Conservation (phyloP, 441 rosid genomes). For the Jatropha multifida region DNA sequence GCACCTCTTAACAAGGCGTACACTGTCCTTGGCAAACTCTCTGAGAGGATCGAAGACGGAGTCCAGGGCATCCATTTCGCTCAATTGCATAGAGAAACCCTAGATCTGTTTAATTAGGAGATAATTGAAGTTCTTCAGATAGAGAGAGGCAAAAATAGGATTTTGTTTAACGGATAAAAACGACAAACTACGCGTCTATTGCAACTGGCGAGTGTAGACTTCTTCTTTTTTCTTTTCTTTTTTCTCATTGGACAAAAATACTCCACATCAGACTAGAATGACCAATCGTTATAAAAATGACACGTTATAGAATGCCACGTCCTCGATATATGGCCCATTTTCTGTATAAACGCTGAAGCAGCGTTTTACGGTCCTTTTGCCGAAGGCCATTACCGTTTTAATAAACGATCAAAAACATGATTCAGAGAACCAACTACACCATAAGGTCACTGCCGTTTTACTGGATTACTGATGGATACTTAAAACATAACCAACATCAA, state of each 20-base stretch:
- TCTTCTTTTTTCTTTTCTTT: not conserved
- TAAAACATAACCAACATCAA: too few relatives aligned
- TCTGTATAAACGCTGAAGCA: too few relatives aligned
- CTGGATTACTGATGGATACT: too few relatives aligned
- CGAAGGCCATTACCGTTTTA: too few relatives aligned
- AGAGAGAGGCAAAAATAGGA: not conserved
- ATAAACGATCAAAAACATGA: too few relatives aligned
- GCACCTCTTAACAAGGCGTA: conserved; percentile 82
- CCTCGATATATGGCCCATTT: too few relatives aligned
- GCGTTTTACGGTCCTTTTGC: too few relatives aligned
- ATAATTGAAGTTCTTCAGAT: not conserved
- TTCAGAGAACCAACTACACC: too few relatives aligned
- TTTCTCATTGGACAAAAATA: not conserved
- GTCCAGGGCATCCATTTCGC: conserved; percentile 68
- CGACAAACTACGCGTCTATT: not conserved
- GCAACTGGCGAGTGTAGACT: not conserved
- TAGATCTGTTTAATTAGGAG: conserved; percentile 18
- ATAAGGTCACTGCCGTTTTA: too few relatives aligned
- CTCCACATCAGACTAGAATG: not conserved
- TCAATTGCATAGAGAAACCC: conserved; percentile 7
- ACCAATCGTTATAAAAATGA: not conserved
- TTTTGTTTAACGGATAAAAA: not conserved
- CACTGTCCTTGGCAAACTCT: conserved; percentile 76
- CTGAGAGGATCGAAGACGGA: conserved; percentile 70
- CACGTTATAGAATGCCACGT: not conserved